Evolutionary conservation across 202 grass and related monocot genomes (phyloP).

Genomic region (Zizania palustris): DNA sequence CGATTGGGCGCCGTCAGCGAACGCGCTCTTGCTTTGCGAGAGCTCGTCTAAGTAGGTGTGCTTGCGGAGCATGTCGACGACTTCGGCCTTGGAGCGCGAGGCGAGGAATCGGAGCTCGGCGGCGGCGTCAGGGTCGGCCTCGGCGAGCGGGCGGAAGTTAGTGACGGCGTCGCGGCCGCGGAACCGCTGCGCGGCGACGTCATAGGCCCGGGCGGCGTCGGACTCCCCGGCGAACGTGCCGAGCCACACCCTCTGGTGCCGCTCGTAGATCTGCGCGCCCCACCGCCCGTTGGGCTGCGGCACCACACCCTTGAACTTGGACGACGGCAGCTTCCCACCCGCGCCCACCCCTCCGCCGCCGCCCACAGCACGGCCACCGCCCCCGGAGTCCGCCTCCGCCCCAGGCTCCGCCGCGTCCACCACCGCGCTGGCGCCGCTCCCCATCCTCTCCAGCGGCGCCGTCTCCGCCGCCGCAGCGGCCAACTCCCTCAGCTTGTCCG

Average conservation of each 20-base stretch:
- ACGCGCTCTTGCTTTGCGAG: conserved; percentile 58
- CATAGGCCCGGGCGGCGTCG: conserved; percentile 72
- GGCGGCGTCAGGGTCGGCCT: conserved; percentile 48
- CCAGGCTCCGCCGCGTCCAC: conserved; percentile 54
- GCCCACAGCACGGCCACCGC: not conserved
- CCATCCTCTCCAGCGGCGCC: conserved; percentile 42
- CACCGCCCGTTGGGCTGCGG: conserved; percentile 94
- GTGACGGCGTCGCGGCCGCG: conserved; percentile 80
- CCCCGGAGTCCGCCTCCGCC: conserved; percentile 44
- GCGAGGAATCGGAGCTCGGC: conserved; percentile 70
- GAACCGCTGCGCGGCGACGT: conserved; percentile 81
- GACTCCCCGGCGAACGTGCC: conserved; percentile 71
- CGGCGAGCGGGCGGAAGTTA: conserved; percentile 71
- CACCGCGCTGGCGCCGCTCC: conserved; percentile 59
- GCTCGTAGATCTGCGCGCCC: conserved; percentile 97
- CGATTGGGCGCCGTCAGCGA: not conserved
- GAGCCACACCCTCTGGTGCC: conserved; percentile 90
- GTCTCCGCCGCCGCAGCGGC: conserved; percentile 5
- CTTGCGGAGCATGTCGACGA: conserved; percentile 96
- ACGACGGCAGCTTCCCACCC: conserved; percentile 72
- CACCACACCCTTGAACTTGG: conserved; percentile 80
- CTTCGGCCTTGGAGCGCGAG: conserved; percentile 69
- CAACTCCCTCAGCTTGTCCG: conserved; percentile 54
- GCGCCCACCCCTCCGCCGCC: not conserved
- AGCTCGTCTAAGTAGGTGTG: conserved; percentile 93